Conservation (phyloP, 495 filamentous ascomycete species). For the Lepraria neglecta region DNA sequence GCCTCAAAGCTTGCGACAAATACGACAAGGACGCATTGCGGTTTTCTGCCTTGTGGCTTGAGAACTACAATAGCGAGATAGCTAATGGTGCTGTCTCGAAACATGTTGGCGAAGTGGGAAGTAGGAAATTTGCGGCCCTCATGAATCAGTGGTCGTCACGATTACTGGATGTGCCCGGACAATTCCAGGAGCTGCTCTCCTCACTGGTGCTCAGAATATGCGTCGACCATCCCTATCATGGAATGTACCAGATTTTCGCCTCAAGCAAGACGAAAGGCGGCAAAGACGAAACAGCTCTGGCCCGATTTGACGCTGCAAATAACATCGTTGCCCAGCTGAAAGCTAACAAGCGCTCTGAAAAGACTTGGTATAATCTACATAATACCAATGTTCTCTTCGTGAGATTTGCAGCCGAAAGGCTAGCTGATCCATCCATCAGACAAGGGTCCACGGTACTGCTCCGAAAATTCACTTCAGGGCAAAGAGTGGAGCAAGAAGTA, state of each 20-base stretch:
- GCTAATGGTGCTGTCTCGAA: constrained; percentile 71
- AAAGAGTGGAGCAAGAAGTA: constrained; percentile 49
- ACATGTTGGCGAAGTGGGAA: constrained; percentile 67
- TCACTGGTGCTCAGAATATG: constrained; percentile 73
- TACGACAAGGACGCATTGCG: constrained; percentile 85
- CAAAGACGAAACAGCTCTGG: constrained; percentile 65
- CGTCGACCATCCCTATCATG: constrained; percentile 87
- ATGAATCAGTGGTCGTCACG: constrained; percentile 97
- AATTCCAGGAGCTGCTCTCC: constrained; percentile 70
- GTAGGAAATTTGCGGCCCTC: constrained; percentile 81
- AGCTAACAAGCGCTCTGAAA: constrained; percentile 38
- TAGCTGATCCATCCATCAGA: constrained; percentile 54
- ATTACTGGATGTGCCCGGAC: constrained; percentile 57
- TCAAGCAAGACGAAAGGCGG: constrained; percentile 58
- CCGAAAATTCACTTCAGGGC: constrained; percentile 51
- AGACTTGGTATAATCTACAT: constrained; percentile 60
- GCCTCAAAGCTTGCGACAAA: constrained; percentile 72
- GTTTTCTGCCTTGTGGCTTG: constrained; percentile 94
- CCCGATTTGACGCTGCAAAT: constrained; percentile 64
- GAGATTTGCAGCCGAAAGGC: constrained; percentile 58
- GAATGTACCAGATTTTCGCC: constrained; percentile 91
- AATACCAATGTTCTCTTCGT: constrained; percentile 69
- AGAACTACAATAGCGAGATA: constrained; percentile 61
- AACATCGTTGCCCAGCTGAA: constrained; percentile 56
- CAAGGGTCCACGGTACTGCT: constrained; percentile 57